Base-by-base conservation (phyloP, 257 asterid species). In the Pogostemon cablin region DNA sequence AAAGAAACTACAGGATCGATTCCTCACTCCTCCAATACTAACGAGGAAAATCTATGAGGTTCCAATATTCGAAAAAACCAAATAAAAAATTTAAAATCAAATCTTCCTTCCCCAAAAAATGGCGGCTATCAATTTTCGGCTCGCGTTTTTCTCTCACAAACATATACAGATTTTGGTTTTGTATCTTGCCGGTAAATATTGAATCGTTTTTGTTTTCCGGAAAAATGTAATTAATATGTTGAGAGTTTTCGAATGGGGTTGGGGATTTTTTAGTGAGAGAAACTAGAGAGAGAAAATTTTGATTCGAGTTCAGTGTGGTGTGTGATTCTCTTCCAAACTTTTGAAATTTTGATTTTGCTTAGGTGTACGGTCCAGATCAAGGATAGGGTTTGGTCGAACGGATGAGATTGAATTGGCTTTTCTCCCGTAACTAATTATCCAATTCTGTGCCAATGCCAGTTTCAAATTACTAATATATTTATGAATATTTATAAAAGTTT, bases 341-440 rank as follows among this genome's bases (percentile, higher is more conserved):
- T 81, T 73, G 69, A 77, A 85, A 80, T 44, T 82, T 74, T 75
- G 61, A 72, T 62, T 72, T 60, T n/a, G 53, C 41, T 25, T 8
- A 47, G 25, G 47, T 52, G 9, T 9, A 67, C 53, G 76, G 83
- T 25, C 25, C 4, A n/a, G 83, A 80, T 76, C 48, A 69, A 54
- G 35, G 6, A 61, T 65, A 80, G 79, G 87, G 81, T 71, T 73
- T 73, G 32, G 69, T 57, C 44, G 4, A 20, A 85, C 81, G 87
- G 81, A 6, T n/a, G 20, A 50, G 76, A 74, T 72, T 60, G 48
- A 46, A 44, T 10, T 12, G 34, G 12, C 69, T 68, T 57, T 32
- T 70, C 81, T 69, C 77, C 79, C 5, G 73, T 65, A 49, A 40
- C 39, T 42, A 7, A 3, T 9, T 62, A 40, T 72, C 65, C 77